Conservation (phyloP, 495 filamentous ascomycete genomes). For the Xylaria castorea region DNA sequence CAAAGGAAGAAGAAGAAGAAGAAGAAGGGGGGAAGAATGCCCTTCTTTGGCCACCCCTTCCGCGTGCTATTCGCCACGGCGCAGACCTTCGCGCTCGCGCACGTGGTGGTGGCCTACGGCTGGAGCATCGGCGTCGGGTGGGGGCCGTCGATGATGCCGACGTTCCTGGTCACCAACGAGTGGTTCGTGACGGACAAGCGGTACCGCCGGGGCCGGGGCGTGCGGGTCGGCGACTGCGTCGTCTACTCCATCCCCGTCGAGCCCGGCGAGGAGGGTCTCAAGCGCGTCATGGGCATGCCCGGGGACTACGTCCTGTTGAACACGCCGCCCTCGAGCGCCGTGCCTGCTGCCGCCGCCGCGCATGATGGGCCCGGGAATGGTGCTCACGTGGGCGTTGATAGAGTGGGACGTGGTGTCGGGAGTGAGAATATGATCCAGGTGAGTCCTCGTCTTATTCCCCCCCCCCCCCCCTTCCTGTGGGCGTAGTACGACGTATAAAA, state of each 20-base stretch:
- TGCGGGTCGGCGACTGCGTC: conserved; percentile 84
- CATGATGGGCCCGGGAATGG: neutral
- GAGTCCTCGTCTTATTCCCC: conserved; percentile 27
- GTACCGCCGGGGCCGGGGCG: conserved; percentile 69
- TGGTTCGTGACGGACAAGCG: conserved; percentile 69
- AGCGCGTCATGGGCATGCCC: conserved; percentile 84
- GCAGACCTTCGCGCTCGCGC: conserved; percentile 57
- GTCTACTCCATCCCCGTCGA: conserved; percentile 75
- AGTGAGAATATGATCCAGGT: conserved; percentile 78
- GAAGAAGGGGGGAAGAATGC: conserved; percentile 5
- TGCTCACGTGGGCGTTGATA: neutral
- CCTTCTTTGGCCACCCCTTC: conserved; percentile 46
- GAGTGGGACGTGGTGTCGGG: conserved; percentile 21
- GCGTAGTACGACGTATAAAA: neutral
- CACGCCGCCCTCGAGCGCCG: conserved; percentile 49
- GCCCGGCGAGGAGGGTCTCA: conserved; percentile 67
- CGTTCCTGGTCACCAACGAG: conserved; percentile 69
- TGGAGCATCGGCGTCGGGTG: conserved; percentile 57
- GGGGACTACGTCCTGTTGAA: conserved; percentile 88
- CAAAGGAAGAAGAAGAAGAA: neutral
- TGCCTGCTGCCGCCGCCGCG: conserved; percentile 12
- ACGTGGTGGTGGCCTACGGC: conserved; percentile 65
- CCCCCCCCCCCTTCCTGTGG: neutral
- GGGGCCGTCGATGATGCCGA: conserved; percentile 84
- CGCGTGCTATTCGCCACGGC: conserved; percentile 46